These are phyloP conservation scores for Mycena crocata DNA, from an alignment of 768 basidiomycete species.

Conservation along the genomic window DNA sequence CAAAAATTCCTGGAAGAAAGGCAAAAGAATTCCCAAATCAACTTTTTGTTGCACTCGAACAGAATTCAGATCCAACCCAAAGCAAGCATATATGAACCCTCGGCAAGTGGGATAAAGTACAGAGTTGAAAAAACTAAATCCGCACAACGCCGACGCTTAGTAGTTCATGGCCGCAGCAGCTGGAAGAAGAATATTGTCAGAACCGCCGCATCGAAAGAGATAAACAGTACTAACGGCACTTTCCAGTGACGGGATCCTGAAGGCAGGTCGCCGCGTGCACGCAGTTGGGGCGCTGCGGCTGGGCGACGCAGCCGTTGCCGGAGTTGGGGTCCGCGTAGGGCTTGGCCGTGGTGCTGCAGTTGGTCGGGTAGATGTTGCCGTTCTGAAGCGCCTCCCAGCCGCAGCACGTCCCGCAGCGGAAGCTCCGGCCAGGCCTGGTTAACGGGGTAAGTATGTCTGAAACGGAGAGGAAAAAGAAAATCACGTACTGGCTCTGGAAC, in stretches of 20 bases:
- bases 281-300: background rate
- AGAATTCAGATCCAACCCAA: too few species aligned
- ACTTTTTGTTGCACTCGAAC: too few species aligned
- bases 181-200: too few species aligned
- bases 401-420: constrained; percentile 9
- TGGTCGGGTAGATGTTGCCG: background rate
- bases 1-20: too few species aligned
- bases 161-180: too few species aligned
- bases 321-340: background rate
- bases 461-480: too few species aligned
- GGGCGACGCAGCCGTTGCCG: background rate
- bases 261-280: background rate
- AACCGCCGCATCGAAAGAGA: background rate
- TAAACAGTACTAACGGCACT: background rate
- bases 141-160: too few species aligned
- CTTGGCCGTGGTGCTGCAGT: constrained; percentile 1
- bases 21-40: too few species aligned
- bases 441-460: background rate
- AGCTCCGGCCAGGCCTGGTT: background rate
- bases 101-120: too few species aligned
- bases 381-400: background rate
- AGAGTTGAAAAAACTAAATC: too few species aligned
- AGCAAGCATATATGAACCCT: too few species aligned
- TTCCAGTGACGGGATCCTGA: background rate
- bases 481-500: background rate